Evolutionary conservation across 306 rosid genomes (phyloP).

Genomic region (Cucurbita moschata): DNA sequence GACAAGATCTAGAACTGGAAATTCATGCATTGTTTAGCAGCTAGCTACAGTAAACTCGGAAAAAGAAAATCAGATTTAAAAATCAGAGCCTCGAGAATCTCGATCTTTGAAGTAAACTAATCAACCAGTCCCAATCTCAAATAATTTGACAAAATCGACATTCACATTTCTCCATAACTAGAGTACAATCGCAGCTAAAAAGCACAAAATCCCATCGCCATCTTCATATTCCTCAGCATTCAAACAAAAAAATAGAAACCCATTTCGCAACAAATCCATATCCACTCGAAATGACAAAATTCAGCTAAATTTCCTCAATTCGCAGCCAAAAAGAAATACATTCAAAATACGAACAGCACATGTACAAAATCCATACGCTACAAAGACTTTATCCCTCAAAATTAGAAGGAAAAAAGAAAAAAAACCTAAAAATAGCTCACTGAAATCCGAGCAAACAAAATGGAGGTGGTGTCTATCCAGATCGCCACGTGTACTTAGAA

Average conservation of each 20-base stretch:
- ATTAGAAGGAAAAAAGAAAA: neutral
- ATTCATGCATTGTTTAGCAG: slow-evolving; percentile 1
- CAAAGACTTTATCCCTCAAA: neutral
- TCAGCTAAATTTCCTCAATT: slow-evolving; percentile 16
- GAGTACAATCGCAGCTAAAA: slow-evolving; percentile 1
- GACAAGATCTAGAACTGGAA: slow-evolving; percentile 8
- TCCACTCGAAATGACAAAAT: slow-evolving; percentile 3
- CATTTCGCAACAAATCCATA: slow-evolving; percentile 5
- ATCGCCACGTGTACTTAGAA: slow-evolving; percentile 73
- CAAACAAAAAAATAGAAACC: slow-evolving; percentile 10
- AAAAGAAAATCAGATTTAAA: neutral
- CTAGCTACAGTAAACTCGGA: neutral
- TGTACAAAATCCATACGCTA: slow-evolving; percentile 6
- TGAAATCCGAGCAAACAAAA: slow-evolving; percentile 35
- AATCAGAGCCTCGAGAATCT: slow-evolving; percentile 1
- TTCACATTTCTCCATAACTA: slow-evolving; percentile 2
- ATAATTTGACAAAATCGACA: neutral
- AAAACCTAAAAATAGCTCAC: slow-evolving; percentile 31
- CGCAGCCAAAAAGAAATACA: slow-evolving; percentile 9
- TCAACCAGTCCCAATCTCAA: neutral
- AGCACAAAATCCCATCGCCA: neutral
- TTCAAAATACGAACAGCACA: slow-evolving; percentile 12
- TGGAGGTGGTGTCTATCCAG: slow-evolving; percentile 44
- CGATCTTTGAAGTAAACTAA: neutral
- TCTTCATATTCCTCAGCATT: slow-evolving; percentile 8